Conservation (phyloP, 345 rosid species). For the Populus alba region DNA sequence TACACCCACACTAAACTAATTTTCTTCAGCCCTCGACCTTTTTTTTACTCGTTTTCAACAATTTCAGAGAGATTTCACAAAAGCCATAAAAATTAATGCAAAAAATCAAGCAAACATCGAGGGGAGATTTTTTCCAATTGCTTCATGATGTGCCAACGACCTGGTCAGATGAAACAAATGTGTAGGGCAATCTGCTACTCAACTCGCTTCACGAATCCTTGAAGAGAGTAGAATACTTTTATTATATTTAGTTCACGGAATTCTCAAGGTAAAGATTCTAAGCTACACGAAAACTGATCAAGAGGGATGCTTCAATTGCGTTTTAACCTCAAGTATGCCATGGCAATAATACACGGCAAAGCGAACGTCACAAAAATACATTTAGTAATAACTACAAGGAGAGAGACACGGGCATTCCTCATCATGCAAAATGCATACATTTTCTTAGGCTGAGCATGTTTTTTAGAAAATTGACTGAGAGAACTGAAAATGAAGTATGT, state of each 20-base stretch:
- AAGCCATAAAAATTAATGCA: no score
- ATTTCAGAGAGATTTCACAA: not conserved
- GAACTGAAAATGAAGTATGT: not conserved
- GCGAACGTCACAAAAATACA: not conserved
- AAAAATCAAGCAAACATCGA: not conserved
- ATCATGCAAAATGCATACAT: not conserved
- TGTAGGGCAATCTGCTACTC: not conserved
- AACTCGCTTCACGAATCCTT: not conserved
- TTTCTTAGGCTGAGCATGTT: not conserved
- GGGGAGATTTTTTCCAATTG: not conserved
- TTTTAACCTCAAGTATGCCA: not conserved
- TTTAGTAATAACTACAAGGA: not conserved
- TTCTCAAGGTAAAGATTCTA: not conserved
- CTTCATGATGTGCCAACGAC: not conserved
- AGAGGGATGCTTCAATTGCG: not conserved
- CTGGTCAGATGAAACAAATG: not conserved
- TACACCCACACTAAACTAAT: not conserved
- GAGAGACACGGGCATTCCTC: not conserved
- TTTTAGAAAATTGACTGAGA: not conserved
- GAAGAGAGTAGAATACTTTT: not conserved
- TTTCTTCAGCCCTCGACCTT: not conserved
- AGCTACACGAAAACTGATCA: not conserved
- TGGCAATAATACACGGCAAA: not conserved
- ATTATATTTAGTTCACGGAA: not conserved
- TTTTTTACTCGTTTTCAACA: not conserved